These are phyloP conservation scores for Daucus carota DNA, from an alignment of 129 eudicot species.

Conservation along the genomic window DNA sequence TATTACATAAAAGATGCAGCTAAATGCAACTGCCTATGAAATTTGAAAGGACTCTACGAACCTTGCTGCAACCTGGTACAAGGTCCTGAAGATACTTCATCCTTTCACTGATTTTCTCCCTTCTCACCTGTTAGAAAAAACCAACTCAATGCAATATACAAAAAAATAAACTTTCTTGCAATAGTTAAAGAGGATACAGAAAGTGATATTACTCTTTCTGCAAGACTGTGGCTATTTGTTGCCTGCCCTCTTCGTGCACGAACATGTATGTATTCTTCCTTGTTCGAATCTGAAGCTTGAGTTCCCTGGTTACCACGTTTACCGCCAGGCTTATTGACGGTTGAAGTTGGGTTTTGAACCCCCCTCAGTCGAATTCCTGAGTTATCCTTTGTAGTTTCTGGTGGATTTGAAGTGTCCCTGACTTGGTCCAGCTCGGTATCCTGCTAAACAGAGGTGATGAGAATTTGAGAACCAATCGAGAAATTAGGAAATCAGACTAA, in stretches of 20 bases:
- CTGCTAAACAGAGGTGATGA: conserved; percentile 24
- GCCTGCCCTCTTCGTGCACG: conserved; percentile 98
- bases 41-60: conserved; percentile 17
- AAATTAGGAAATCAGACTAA: not conserved
- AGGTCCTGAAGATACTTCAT: conserved; percentile 98
- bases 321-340: conserved; percentile 43
- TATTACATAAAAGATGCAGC: not conserved
- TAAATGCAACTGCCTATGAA: not conserved
- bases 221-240: conserved; percentile 98
- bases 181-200: not conserved
- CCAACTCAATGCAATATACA: not conserved
- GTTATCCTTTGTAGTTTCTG: conserved; percentile 27
- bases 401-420: conserved; percentile 35
- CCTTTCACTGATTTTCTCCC: conserved; percentile 98
- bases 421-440: conserved; percentile 39
- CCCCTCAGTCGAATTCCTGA: conserved; percentile 41
- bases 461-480: not conserved
- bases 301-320: conserved; percentile 69
- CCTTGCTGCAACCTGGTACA: conserved; percentile 99
- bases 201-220: conserved; percentile 63
- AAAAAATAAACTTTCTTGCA: conserved; percentile 2
- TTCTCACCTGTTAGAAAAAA: conserved; percentile 55
- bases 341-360: conserved; percentile 41
- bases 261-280: conserved; percentile 85
- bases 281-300: conserved; percentile 57